Base-by-base conservation (phyloP, 1,284 basidiomycete species). In the Neolentinus lepideus region DNA sequence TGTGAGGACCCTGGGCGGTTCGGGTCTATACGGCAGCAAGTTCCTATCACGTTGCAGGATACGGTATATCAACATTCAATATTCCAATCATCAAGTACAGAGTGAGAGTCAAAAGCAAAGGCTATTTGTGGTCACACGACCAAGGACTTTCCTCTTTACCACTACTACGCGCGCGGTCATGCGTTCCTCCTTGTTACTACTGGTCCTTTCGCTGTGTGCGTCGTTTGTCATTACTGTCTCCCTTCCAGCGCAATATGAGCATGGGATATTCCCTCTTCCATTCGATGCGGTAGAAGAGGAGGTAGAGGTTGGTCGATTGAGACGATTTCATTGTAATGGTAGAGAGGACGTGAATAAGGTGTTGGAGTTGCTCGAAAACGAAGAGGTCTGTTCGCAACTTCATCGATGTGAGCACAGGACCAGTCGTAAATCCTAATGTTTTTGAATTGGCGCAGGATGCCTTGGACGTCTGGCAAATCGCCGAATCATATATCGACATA, bases 401-500 rank as follows among this genome's bases (percentile, higher is more conserved):
- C 21, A 29, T 50, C 6, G 4, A 9, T 21, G 24, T 21, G 11
- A 4, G 11, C 47, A 50, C 14, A 22, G 10, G 22, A 16, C 4
- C 4, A 16, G 11, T 9, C 24, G 8, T 8, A 25, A 22, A n/a
- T 8, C 12, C 45, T 21, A 47, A 19, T 35, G 16, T 35, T 9
- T 35, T 16, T 35, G 33, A 35, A 43, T n/a, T 43, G 6, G 8
- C 19, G 38, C 19, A 35, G 33, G 8, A 43, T 16, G 16, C 6
- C 3, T n/a, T 25, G 24, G 75, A 77, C 60, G 56, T 77, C 27
- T 77, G 76, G 75, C 70, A 74, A 51, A 59, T 71, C 27, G 60
- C 67, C 1, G 58, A 52, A 12, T 62, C 66, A 2, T 61, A 71
- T 56, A 66, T 75, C 51, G 74, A 77, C 56, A 62, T 75, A 50